Base-by-base conservation (phyloP, 441 rosid species). In the Croton setiger region DNA sequence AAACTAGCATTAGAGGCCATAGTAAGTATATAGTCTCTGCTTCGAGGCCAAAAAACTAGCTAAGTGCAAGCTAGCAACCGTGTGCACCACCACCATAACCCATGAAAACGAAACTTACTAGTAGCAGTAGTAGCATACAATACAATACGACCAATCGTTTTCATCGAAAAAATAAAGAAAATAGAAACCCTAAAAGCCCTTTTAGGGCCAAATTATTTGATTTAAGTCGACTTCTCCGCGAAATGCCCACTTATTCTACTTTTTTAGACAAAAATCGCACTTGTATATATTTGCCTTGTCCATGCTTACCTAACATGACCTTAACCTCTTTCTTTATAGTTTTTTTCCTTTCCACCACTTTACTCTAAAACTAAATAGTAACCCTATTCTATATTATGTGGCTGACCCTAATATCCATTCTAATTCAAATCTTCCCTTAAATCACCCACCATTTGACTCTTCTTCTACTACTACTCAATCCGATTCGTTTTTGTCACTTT, bases 171-270 rank as follows among this genome's bases (percentile, higher is more conserved):
- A 63, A 43, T 21, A 21, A 1, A 41, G 36, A 11, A 61, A 43
- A 21, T 47, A 51, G 18, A 20, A 67, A 67, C 62, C 78, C 63
- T 52, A 66, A 57, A 15, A 68, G 5, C 11, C 43, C 1, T 9
- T 39, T 39, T 39, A 39, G 0, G 10, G 43, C 8, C 43, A 5
- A 39, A 39, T 1, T 39, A 7, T 39, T 39, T 39, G 43, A 39
- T 66, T 71, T 44, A 37, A 54, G 48, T 45, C 17, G 56, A 43
- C 49, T 31, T 39, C 47, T 71, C 83, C 77, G 72, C 88, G 88
- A 82, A 64, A 17, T 75, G 60, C 80, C 88, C 88, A 79, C 86
- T 86, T 80, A 66, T 77, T 80, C 63, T 55, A 63, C 44, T 43
- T 68, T 66, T 49, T 27, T 18, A 64, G 52, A 54, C 58, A 33